A percentile compares a stretch with the other conserved stretches of the same genome.
These are phyloP conservation scores for Blepharisma undulans DNA, from an alignment of 169 alveolate genomes.

Conservation along the genomic window DNA sequence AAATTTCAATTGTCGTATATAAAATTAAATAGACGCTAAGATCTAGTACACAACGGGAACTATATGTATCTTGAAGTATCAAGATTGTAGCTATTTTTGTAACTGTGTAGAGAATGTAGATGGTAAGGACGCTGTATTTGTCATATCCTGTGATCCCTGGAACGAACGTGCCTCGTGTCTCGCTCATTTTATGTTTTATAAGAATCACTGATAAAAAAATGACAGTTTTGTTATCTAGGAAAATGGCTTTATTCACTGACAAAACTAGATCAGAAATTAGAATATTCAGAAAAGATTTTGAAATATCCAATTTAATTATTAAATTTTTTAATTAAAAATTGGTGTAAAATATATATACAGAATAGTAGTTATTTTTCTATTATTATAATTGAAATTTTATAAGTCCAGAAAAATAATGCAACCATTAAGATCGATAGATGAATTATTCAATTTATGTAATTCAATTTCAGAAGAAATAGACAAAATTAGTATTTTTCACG, in stretches of 20 bases:
- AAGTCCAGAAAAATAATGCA: background rate
- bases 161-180: background rate
- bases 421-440: background rate
- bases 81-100: background rate
- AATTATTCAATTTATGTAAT: background rate
- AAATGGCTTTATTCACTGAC: background rate
- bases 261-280: background rate
- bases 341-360: too few relatives aligned
- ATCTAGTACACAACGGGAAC: background rate
- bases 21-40: background rate
- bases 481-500: background rate
- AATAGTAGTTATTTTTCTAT: background rate
- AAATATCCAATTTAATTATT: too few relatives aligned
- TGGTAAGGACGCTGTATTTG: background rate
- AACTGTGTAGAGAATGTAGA: background rate
- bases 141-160: background rate
- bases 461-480: background rate
- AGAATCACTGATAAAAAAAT: background rate
- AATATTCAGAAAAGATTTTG: background rate
- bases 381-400: background rate
- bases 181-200: background rate
- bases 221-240: background rate
- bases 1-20: background rate
- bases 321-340: too few relatives aligned
- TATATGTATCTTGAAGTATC: background rate